phyloP scores from a whole-genome alignment of 192 early-diverging fungal genomes.

The Funneliformis geosporum region DNA sequence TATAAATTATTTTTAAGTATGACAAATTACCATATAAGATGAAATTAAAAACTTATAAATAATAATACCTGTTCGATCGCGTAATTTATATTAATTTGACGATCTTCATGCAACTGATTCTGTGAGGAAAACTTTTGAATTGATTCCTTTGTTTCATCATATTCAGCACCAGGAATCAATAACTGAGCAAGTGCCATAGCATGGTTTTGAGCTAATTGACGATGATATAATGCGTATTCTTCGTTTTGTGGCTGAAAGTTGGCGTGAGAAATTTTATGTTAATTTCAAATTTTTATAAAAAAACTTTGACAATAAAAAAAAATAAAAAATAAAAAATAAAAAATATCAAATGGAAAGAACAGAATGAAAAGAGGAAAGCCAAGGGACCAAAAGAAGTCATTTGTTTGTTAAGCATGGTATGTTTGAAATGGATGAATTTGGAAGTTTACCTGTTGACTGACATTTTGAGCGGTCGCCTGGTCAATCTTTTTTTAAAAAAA shows the following conservation, averaged over 20 bases:
- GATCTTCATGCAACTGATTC: neutral
- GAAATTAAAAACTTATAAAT: neutral
- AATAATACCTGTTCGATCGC: neutral
- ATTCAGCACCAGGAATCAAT: neutral
- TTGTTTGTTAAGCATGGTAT: neutral
- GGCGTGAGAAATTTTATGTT: neutral
- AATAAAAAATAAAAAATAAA: neutral
- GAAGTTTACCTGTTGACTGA: conserved; percentile 1
- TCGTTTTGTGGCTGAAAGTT: neutral
- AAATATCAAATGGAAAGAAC: neutral
- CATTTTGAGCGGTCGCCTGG: neutral
- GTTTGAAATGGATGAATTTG: neutral
- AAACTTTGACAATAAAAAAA: neutral
- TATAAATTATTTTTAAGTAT: neutral
- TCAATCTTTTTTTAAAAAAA: neutral
- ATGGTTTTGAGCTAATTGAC: neutral
- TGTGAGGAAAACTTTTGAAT: neutral
- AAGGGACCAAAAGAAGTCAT: neutral
- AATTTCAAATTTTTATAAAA: neutral
- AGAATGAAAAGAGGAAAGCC: neutral
- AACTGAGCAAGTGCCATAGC: conserved; percentile 1
- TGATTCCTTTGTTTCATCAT: neutral
- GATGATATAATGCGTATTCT: conserved; percentile 1
- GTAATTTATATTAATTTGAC: neutral
- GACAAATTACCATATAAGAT: neutral